Conservation (phyloP, 768 basidiomycete genomes). For the Amanita jacksonii region DNA sequence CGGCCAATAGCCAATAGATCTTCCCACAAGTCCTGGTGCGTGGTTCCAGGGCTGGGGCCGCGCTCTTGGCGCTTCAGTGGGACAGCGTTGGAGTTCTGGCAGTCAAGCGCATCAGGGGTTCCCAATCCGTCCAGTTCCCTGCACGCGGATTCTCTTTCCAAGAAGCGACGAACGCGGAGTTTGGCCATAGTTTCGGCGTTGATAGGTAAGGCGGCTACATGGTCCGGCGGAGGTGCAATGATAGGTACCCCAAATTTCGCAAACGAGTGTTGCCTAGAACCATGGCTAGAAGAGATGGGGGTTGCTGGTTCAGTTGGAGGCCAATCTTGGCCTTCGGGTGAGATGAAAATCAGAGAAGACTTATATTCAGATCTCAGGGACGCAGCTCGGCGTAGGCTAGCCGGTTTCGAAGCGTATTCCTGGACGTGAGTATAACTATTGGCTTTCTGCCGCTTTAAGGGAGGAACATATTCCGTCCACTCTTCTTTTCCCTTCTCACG, state of each 20-base stretch:
- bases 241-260: slow-evolving; percentile 30
- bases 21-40: slow-evolving; percentile 16
- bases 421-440: neutral
- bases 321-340: neutral
- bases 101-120: slow-evolving; percentile 6
- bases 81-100: slow-evolving; percentile 3
- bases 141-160: slow-evolving; percentile 30
- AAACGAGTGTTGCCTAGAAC: neutral
- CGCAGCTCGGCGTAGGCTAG: slow-evolving; percentile 10
- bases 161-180: slow-evolving; percentile 27
- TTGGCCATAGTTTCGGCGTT: slow-evolving; percentile 35
- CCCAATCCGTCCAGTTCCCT: slow-evolving; percentile 27
- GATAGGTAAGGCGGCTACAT: slow-evolving; percentile 22
- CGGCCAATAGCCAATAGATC: slow-evolving; percentile 22
- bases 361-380: slow-evolving; percentile 7
- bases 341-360: neutral
- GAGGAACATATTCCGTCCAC: slow-evolving; percentile 4
- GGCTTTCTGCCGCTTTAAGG: slow-evolving; percentile 2
- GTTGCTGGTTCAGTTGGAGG: slow-evolving; percentile 9
- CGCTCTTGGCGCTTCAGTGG: neutral
- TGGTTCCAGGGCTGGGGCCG: neutral
- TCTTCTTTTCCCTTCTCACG: neutral
- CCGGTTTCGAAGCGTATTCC: slow-evolving; percentile 7
- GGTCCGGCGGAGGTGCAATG: slow-evolving; percentile 40
- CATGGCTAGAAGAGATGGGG: neutral